phyloP scores from a whole-genome alignment of 306 rosid species.

The Vigna nakashimae region DNA sequence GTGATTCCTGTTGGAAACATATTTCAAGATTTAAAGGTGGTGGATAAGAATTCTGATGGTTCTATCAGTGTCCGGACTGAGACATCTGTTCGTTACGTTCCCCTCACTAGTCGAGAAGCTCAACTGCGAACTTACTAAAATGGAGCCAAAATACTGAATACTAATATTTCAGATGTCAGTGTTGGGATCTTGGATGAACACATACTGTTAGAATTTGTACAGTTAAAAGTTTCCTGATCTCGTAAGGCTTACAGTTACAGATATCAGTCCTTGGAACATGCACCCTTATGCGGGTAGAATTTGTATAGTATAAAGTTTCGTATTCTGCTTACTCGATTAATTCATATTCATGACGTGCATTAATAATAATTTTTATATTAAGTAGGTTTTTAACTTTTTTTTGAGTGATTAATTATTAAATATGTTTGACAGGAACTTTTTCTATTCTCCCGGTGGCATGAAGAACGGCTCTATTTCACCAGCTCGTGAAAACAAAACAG shows the following conservation, averaged over 20 bases:
- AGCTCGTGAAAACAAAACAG: too few species aligned
- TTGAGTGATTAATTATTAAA: too few species aligned
- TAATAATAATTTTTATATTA: constrained; percentile 16
- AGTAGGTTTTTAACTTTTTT: not conserved
- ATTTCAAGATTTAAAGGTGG: constrained; percentile 84
- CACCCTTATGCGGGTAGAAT: constrained; percentile 17
- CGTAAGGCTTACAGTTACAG: not conserved
- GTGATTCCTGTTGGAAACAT: constrained; percentile 96
- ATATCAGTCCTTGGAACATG: constrained; percentile 16
- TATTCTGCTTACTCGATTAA: constrained; percentile 19
- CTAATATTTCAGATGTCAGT: constrained; percentile 22
- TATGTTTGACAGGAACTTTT: too few species aligned
- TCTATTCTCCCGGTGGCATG: not conserved
- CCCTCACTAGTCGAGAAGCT: constrained; percentile 91
- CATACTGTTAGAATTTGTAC: constrained; percentile 20
- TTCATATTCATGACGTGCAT: constrained; percentile 5
- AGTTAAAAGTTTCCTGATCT: constrained; percentile 33
- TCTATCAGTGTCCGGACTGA: constrained; percentile 68
- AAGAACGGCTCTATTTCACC: not conserved
- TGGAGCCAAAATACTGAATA: constrained; percentile 14
- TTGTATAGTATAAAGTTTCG: constrained; percentile 28
- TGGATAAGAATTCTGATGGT: constrained; percentile 86
- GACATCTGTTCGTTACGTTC: constrained; percentile 89
- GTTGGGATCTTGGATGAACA: constrained; percentile 16
- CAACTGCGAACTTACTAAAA: constrained; percentile 69